Evolutionary conservation across 305 asterid species (phyloP), one percentile per base, ranked within the genome.

Genomic region (Withania somnifera): DNA sequence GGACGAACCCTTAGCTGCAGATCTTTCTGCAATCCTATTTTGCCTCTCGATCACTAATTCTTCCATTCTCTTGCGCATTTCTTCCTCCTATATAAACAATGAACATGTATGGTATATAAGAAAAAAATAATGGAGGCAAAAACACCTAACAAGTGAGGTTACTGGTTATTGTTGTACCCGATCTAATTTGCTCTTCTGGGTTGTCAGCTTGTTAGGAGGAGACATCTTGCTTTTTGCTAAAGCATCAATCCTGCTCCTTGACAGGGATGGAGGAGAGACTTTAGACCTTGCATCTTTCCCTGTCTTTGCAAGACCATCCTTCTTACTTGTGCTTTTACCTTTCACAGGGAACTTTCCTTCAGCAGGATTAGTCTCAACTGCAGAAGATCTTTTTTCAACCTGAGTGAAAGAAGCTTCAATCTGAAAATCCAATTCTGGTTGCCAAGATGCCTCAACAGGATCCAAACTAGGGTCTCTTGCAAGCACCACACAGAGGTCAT

Each of bases 11-110:
- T 81, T 84, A 24, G 91, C 88, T 24, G 95, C 95, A 77, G 91
- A 89, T 85, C 98, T 86, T 87, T 92, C 98, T 2, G 96, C 96
- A 8, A 94, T 94, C 85, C 98, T 88, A 85, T 85, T 92, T 86
- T 94, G 96, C 38, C 98, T 89, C 88, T 92, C 85, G 20, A 90
- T 52, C 78, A 36, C 71, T 56, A 87, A 60, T 79, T 91, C 96
- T 81, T 94, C 96, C 93, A 89, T 75, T 86, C 94, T 91, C 86
- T 87, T 89, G 15, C 97, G 92, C 66, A 86, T 90, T 80, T 92
- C 98, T 82, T 94, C 98, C 84, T 91, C 97, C 97, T 94, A 88
- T 64, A 61, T 52, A 7, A 53, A 14, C 45, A 84, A 79, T 17
- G 50, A 66, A 58, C 24, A 54, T 73, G 67, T 26, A 50, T 4